Evolutionary conservation across 2,329 filamentous ascomycete species (phyloP), one percentile per base, ranked within the genome.

Genomic region (Neofusicoccum umdonicola): DNA sequence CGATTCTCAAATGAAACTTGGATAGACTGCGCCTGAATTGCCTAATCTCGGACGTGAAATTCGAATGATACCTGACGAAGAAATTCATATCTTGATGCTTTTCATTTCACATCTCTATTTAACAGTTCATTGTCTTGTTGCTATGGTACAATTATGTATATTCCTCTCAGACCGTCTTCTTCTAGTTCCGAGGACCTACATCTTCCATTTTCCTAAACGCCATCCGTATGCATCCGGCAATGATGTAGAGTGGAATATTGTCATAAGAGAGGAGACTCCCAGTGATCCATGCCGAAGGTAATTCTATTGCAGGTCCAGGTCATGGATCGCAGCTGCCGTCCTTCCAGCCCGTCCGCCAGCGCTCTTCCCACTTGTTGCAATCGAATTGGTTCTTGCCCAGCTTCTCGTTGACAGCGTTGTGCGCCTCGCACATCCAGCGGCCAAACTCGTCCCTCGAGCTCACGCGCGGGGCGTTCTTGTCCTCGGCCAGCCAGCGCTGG

Each of bases 301-400:
- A 31, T 31, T 31, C 5, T 5, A 31, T 31, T 7, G 27, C 27
- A 7, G 27, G 27, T 31, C 27, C 27, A 31, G 6, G 6, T 42
- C 39, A 62, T 8, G 73, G 88, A 78, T 86, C 87, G 75, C 87
- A 90, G 64, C 87, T 79, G 19, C 87, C 87, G 80, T 90, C 87
- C 75, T 83, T 86, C 89, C 91, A 97, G 0, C 95, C 95, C 1
- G 90, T 95, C 79, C 90, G 84, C 95, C 95, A 99, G 76, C 95
- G 86, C 83, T 98, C 91, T 77, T 97, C 89, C 94, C 95, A 98
- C 72, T 83, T 86, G 63, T 82, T 83, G 80, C 95, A 99, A 82
- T 99, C 93, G 79, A 99, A 99, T 70, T 85, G 85, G 66, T 86
- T 84, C 84, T 99, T 99, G 57, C 95, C 95, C 70, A 99, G 78